Percentiles rank a stretch among this genome's conserved stretches.
Evolutionary conservation across 148 eudicot species (phyloP).

Genomic region (Limonium bicolor): DNA sequence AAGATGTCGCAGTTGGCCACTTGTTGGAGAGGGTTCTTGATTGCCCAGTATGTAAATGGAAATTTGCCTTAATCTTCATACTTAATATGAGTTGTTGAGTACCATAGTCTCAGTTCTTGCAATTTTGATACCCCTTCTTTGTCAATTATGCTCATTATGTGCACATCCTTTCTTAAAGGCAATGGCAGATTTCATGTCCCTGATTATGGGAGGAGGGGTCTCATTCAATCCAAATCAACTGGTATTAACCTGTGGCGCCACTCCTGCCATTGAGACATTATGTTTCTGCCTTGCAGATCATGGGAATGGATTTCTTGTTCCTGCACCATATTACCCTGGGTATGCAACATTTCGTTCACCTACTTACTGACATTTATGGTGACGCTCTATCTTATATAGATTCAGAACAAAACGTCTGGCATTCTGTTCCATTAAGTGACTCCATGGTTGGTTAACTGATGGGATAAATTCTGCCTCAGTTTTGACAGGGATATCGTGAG

Average conservation of each 20-base stretch:
- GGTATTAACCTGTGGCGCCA: constrained; percentile 73
- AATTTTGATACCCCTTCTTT: no score
- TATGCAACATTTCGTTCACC: constrained; percentile 8
- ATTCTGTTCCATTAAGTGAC: no score
- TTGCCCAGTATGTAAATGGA: no score
- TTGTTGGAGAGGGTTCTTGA: no score
- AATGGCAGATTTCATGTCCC: constrained; percentile 65
- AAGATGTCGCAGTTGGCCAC: constrained; percentile 21
- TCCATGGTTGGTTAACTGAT: not conserved
- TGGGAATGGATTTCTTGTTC: constrained; percentile 75
- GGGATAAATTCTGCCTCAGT: constrained; percentile 25
- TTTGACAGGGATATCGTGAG: constrained; percentile 88
- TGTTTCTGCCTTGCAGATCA: constrained; percentile 75
- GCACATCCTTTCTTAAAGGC: no score
- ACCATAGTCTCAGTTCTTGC: no score
- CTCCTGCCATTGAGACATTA: constrained; percentile 84
- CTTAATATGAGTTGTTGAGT: no score
- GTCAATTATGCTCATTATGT: no score
- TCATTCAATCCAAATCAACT: constrained; percentile 51
- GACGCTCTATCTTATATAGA: not conserved
- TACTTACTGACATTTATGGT: no score
- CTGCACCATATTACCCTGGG: constrained; percentile 91
- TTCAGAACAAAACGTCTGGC: no score
- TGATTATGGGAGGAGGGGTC: constrained; percentile 36
- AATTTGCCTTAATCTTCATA: no score